Conservation (phyloP, 1,284 basidiomycete genomes). For the Sutorius eximius region DNA sequence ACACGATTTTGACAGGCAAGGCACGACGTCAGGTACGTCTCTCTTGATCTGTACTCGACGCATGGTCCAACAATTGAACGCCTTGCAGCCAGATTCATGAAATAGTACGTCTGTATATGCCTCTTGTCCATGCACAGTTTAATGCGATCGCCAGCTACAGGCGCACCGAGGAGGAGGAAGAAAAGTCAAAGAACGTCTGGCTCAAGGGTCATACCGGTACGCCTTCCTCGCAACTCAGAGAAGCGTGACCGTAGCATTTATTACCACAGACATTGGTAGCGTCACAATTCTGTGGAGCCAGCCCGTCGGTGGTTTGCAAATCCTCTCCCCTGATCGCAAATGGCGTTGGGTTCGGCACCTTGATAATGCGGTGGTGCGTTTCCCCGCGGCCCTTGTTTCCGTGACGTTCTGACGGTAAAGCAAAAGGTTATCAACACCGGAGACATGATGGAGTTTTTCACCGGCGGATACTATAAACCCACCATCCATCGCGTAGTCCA, state of each 20-base stretch:
- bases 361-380: conserved; percentile 52
- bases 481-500: conserved; percentile 47
- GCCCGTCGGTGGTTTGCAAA: conserved; percentile 56
- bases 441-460: conserved; percentile 55
- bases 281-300: conserved; percentile 60
- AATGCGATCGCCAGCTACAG: conserved; percentile 32
- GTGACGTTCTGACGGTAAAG: not conserved
- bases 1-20: conserved; percentile 45
- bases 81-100: conserved; percentile 42
- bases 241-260: not conserved
- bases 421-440: conserved; percentile 53
- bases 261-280: conserved; percentile 48
- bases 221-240: not conserved
- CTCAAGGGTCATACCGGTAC: conserved; percentile 60
- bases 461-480: conserved; percentile 48
- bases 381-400: no score
- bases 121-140: not conserved
- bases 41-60: not conserved
- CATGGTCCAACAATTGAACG: not conserved
- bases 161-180: conserved; percentile 51
- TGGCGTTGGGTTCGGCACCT: conserved; percentile 62
- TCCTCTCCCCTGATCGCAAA: conserved; percentile 46
- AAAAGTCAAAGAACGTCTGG: conserved; percentile 55
- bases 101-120: conserved; percentile 35
- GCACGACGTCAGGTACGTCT: conserved; percentile 44